Conservation (phyloP, 208 protist genomes). For the Wallacemonas sp. region DNA sequence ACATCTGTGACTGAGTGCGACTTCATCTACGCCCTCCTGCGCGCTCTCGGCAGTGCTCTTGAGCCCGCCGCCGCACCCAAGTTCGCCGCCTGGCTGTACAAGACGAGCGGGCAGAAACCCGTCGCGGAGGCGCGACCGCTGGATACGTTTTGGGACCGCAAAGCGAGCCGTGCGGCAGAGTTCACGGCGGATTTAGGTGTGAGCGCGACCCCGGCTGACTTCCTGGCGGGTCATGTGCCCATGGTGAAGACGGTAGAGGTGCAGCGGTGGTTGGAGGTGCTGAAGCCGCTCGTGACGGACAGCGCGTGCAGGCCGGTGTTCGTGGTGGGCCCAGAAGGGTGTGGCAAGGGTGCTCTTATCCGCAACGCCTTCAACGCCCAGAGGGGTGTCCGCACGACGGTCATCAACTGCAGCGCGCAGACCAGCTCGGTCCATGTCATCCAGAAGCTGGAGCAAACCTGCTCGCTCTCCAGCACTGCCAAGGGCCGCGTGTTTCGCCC, state of each 20-base stretch:
- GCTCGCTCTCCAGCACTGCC: conserved; percentile 79
- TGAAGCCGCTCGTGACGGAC: conserved; percentile 87
- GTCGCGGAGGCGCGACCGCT: conserved; percentile 77
- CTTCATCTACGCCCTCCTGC: conserved; percentile 72
- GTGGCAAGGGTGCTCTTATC: conserved; percentile 94
- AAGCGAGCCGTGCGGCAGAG: conserved; percentile 51
- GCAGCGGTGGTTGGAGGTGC: conserved; percentile 76
- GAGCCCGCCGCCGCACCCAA: conserved; percentile 49
- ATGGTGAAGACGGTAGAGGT: conserved; percentile 93
- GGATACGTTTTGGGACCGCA: conserved; percentile 80
- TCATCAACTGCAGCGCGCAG: conserved; percentile 96
- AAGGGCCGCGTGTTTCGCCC: conserved; percentile 93
- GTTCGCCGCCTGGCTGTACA: conserved; percentile 86
- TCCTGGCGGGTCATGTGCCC: conserved; percentile 54
- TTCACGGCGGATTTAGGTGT: conserved; percentile 60
- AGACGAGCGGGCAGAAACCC: conserved; percentile 72
- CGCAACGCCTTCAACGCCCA: conserved; percentile 64
- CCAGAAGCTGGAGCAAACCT: conserved; percentile 95
- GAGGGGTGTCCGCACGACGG: conserved; percentile 57
- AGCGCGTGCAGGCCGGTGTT: conserved; percentile 88
- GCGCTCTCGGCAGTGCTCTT: conserved; percentile 57
- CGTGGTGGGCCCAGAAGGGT: conserved; percentile 96
- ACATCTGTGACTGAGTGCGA: conserved; percentile 56
- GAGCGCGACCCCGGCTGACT: conserved; percentile 44
- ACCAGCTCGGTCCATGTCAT: conserved; percentile 93